Base-by-base conservation (phyloP, 2,329 filamentous ascomycete genomes). In the Dryadomyces quercivorus region DNA sequence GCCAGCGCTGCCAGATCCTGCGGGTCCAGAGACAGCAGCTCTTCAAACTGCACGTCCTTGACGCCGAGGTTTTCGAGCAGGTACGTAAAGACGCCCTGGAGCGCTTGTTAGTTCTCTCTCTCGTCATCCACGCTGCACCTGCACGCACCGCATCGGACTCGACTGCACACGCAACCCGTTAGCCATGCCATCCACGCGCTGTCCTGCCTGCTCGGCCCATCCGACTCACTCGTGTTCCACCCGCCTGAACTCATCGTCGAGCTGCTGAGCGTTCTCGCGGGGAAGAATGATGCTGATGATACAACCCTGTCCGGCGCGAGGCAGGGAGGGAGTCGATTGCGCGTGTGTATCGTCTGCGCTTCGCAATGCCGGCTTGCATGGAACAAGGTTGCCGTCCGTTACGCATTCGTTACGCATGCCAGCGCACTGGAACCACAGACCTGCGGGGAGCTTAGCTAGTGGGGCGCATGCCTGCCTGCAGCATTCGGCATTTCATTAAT, bases 1-100 rank as follows among this genome's bases (percentile, higher is more conserved):
- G 85, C 83, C 38, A 90, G 78, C 60, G 83, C 73, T 46, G 80
- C 77, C 13, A 94, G 78, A 55, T 80, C 78, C 52, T 88, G 81
- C 7, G 88, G 75, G 62, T 97, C 92, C 60, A 98, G 83, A 1
- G 88, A 86, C 56, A 96, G 81, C 60, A 98, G 83, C 73, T 98
- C 93, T 73, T 97, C 93, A 67, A 96, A 97, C 70, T 98, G 93
- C 2, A 97, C 89, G 66, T 88, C 83, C 69, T 91, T 86, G 63
- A 95, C 91, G 51, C 93, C 93, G 59, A 98, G 85, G 64, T 77
- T 80, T 61, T 96, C 90, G 66, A 98, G 86, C 58, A 98, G 82
- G 65, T 90, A 95, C 60, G 93, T 98, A 74, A 98, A 98, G 66
- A 98, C 91, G 65, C 93, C 93, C 91, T 81, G 6, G 22, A 34